Conservation (phyloP, 2,329 filamentous ascomycete genomes). For the Thelonectria olida region DNA sequence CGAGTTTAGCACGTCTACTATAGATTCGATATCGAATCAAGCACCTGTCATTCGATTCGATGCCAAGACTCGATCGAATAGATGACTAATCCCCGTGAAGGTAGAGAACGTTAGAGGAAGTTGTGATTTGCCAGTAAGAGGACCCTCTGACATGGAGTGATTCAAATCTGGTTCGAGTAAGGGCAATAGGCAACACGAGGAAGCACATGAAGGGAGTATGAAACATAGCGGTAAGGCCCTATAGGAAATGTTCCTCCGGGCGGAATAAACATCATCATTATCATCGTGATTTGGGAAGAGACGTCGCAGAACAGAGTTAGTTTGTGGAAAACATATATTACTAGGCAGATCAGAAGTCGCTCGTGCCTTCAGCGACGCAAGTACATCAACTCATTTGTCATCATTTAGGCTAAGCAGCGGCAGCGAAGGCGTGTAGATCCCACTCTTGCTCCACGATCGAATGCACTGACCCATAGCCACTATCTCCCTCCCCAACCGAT, state of each 20-base stretch:
- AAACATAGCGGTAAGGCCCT: neutral
- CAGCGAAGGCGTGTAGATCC: neutral
- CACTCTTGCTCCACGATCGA: neutral
- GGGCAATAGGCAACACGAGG: conserved; percentile 3
- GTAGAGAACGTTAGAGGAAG: conserved; percentile 7
- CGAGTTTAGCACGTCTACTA: no score
- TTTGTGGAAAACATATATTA: neutral
- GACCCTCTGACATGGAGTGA: conserved; percentile 1
- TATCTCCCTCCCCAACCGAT: neutral
- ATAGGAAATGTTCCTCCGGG: conserved; percentile 1
- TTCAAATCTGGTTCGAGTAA: conserved; percentile 1
- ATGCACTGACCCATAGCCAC: conserved; percentile 2
- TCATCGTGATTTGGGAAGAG: neutral
- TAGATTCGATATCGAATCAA: neutral
- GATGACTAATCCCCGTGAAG: conserved; percentile 7
- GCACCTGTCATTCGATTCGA: neutral
- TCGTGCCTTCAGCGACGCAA: neutral
- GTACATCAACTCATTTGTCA: neutral
- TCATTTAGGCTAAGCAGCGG: neutral
- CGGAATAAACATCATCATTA: conserved; percentile 5
- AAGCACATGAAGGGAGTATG: conserved; percentile 3
- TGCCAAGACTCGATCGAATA: neutral
- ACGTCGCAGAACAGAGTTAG: neutral
- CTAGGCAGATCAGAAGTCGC: neutral
- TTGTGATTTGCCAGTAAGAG: conserved; percentile 1